phyloP scores from a whole-genome alignment of 2,329 filamentous ascomycete genomes.

The Diaporthe sp. region DNA sequence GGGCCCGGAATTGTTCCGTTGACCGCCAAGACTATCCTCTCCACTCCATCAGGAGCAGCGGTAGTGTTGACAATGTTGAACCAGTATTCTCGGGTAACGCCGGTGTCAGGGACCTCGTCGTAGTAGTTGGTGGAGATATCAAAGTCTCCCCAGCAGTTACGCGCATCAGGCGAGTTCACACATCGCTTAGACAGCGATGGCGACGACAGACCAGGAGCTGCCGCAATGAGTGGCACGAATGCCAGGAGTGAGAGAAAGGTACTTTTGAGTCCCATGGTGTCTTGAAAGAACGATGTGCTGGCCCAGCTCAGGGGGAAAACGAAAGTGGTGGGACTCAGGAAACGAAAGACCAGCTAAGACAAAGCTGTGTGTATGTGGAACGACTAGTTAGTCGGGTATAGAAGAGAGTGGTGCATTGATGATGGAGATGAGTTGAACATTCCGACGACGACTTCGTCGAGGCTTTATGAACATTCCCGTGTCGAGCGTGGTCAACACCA shows the following conservation, averaged over 20 bases:
- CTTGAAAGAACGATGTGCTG: background rate
- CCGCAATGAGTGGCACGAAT: constrained; percentile 21
- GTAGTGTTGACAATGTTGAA: constrained; percentile 44
- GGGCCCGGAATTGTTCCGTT: constrained; percentile 44
- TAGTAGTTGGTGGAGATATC: constrained; percentile 54
- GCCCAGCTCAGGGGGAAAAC: background rate
- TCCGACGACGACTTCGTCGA: constrained; percentile 17
- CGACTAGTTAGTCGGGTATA: background rate
- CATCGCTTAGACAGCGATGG: constrained; percentile 14
- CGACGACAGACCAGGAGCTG: constrained; percentile 21
- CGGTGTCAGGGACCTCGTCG: constrained; percentile 51
- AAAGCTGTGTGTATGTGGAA: background rate
- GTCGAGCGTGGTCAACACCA: background rate
- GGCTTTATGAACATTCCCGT: constrained; percentile 1
- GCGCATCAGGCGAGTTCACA: constrained; percentile 46
- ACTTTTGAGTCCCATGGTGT: constrained; percentile 28
- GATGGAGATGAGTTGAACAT: constrained; percentile 1
- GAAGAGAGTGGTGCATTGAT: background rate
- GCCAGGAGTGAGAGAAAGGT: constrained; percentile 26
- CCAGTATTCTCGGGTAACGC: constrained; percentile 56
- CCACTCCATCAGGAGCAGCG: constrained; percentile 54
- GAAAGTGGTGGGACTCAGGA: background rate
- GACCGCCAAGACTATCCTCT: constrained; percentile 52
- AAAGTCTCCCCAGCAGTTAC: constrained; percentile 55
- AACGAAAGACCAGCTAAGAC: constrained; percentile 8